These are phyloP conservation scores for Mesembryanthemum crystallinum DNA, from an alignment of 148 eudicot genomes.

Conservation along the genomic window DNA sequence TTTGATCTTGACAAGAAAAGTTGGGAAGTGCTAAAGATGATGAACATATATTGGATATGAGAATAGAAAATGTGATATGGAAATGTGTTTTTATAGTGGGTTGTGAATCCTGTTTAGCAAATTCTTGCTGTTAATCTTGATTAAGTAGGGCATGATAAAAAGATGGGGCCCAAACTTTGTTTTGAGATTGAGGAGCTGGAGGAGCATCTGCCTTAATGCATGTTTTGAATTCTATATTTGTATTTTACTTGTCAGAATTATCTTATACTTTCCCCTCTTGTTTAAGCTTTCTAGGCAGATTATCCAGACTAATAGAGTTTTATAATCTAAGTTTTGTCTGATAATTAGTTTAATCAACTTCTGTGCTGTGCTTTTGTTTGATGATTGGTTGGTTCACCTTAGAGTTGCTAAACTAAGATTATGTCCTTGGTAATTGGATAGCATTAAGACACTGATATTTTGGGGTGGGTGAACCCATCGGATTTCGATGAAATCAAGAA, in stretches of 20 bases:
- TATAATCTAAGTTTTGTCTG: conserved; percentile 8
- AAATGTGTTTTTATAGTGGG: conserved; percentile 18
- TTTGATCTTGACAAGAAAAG: conserved; percentile 9
- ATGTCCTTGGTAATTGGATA: conserved; percentile 30
- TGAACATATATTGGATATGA: neutral
- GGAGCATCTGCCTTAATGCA: conserved; percentile 10
- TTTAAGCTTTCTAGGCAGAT: conserved; percentile 16
- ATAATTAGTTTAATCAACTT: conserved; percentile 16
- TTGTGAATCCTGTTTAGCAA: neutral
- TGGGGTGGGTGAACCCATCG: conserved; percentile 29
- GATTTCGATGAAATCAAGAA: conserved; percentile 17
- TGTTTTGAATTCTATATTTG: conserved; percentile 16
- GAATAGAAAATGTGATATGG: conserved; percentile 10
- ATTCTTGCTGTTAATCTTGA: neutral
- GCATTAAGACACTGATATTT: conserved; percentile 21
- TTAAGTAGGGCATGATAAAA: conserved; percentile 8
- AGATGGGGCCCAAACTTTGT: conserved; percentile 1
- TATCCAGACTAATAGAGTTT: conserved; percentile 13
- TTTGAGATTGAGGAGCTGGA: conserved; percentile 18
- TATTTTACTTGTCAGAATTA: conserved; percentile 1
- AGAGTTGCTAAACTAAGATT: conserved; percentile 24
- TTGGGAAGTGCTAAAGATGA: conserved; percentile 8
- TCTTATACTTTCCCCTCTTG: conserved; percentile 1
- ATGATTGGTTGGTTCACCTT: conserved; percentile 30
- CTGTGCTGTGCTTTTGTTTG: conserved; percentile 20